These are phyloP conservation scores for Fusarium liriodendri DNA, from an alignment of 2,329 filamentous ascomycete genomes.

Conservation along the genomic window DNA sequence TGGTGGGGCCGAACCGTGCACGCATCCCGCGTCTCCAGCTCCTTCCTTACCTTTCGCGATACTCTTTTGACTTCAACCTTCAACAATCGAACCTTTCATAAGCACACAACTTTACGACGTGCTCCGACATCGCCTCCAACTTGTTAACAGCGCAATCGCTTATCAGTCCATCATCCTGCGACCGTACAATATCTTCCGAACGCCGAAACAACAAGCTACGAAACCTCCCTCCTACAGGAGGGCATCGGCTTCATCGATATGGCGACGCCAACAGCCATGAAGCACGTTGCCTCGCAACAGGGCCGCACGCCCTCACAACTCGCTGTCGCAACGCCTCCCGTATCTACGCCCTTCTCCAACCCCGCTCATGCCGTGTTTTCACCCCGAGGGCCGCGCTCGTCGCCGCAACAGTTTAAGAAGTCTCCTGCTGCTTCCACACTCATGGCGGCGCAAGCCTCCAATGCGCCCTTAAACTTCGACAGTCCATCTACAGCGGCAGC, in stretches of 20 bases:
- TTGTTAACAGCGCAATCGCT: not conserved
- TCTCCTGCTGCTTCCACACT: slow-evolving; percentile 67
- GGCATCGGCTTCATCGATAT: slow-evolving; percentile 46
- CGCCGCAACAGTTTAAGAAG: slow-evolving; percentile 73
- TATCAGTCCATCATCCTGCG: not conserved
- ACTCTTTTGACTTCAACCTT: slow-evolving; percentile 14
- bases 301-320: slow-evolving; percentile 62
- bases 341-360: slow-evolving; percentile 74
- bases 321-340: slow-evolving; percentile 70
- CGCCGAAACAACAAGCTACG: not conserved
- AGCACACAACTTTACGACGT: not conserved
- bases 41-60: not conserved
- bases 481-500: slow-evolving; percentile 73
- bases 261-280: slow-evolving; percentile 64
- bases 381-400: slow-evolving; percentile 67
- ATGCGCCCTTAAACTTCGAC: slow-evolving; percentile 68
- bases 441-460: slow-evolving; percentile 59
- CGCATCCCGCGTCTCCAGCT: not conserved
- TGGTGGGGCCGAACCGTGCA: slow-evolving; percentile 35
- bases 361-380: slow-evolving; percentile 69
- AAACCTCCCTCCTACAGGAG: slow-evolving; percentile 21
- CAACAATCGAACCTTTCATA: slow-evolving; percentile 3
- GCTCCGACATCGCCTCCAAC: not conserved
- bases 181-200: not conserved
- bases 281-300: slow-evolving; percentile 57